Evolutionary conservation across 495 filamentous ascomycete species (phyloP).

Genomic region (Penicillium simplicissimum): DNA sequence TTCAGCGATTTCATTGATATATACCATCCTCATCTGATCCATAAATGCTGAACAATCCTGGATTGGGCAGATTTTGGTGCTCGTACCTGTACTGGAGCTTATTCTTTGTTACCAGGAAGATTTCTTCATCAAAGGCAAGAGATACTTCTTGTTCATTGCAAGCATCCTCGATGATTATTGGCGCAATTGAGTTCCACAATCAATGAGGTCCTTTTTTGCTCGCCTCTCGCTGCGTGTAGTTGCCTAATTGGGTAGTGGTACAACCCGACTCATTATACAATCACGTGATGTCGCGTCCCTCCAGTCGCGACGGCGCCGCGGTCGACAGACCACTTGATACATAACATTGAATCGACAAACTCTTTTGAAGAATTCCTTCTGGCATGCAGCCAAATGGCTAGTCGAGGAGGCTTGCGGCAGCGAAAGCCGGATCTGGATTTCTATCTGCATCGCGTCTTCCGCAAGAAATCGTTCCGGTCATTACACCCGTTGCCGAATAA

Average conservation of each 20-base stretch:
- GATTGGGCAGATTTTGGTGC: no score
- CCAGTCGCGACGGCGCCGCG: constrained; percentile 2
- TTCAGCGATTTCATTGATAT: not conserved
- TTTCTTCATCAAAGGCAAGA: no score
- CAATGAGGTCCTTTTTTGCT: no score
- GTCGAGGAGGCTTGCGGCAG: constrained; percentile 18
- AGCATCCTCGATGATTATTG: no score
- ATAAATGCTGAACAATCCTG: no score
- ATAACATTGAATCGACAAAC: not conserved
- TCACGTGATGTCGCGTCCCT: constrained; percentile 6
- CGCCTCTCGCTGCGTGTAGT: not conserved
- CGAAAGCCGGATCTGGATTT: constrained; percentile 73
- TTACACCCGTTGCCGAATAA: constrained; percentile 12
- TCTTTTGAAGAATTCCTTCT: not conserved
- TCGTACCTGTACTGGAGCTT: no score
- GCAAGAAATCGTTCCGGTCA: constrained; percentile 72
- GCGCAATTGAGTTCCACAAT: no score
- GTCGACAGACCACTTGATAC: not conserved
- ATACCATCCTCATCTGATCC: no score
- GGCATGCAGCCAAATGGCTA: constrained; percentile 33
- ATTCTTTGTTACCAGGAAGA: no score
- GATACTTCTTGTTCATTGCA: no score
- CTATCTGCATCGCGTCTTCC: constrained; percentile 79
- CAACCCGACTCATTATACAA: not conserved
- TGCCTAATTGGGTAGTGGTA: not conserved